These are phyloP conservation scores for Trichoderma reesei DNA, from an alignment of 495 filamentous ascomycete genomes.

Conservation along the genomic window DNA sequence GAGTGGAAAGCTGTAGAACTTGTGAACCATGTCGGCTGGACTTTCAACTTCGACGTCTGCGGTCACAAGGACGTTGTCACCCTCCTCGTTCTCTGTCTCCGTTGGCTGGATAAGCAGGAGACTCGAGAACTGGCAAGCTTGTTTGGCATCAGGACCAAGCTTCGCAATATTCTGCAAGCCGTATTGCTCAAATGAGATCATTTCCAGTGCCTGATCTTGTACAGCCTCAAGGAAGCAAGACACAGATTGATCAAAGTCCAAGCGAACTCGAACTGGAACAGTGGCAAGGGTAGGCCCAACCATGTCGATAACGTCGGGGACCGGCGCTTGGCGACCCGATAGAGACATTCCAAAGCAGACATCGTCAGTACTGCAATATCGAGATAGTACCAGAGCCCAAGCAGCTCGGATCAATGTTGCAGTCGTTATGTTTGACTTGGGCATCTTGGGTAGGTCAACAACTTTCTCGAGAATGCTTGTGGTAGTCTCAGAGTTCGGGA, in stretches of 20 bases:
- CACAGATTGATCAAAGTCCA: conserved; percentile 12
- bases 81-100: not conserved
- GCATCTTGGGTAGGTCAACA: conserved; percentile 4
- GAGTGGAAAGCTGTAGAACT: not conserved
- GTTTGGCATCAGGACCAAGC: not conserved
- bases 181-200: conserved; percentile 35
- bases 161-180: conserved; percentile 33
- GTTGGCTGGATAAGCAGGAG: not conserved
- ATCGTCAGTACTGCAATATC: conserved; percentile 28
- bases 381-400: conserved; percentile 32
- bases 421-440: conserved; percentile 21
- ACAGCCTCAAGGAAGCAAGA: conserved; percentile 17
- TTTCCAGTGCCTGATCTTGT: conserved; percentile 25
- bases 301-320: conserved; percentile 37
- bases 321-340: conserved; percentile 36
- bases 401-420: conserved; percentile 37
- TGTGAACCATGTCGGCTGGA: not conserved
- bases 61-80: too few species aligned
- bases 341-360: conserved; percentile 39
- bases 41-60: not conserved
- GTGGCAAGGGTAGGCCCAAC: conserved; percentile 48
- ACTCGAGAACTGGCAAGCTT: conserved; percentile 3
- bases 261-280: conserved; percentile 37
- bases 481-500: not conserved
- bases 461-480: not conserved